Conservation (phyloP, 371 early-diverging fungal genomes). For the Lichtheimia ornata region DNA sequence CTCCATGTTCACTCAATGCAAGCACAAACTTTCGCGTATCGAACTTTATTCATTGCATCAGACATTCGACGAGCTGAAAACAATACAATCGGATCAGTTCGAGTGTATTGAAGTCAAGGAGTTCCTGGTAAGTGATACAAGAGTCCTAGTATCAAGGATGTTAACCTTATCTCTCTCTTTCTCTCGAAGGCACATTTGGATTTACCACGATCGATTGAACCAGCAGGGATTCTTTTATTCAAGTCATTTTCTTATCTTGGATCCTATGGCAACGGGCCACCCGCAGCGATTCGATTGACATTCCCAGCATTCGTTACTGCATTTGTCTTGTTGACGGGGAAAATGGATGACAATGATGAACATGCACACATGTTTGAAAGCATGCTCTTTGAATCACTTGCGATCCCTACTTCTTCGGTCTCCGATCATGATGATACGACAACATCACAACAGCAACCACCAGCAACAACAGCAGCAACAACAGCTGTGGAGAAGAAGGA, state of each 20-base stretch:
- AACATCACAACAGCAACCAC: slow-evolving; percentile 6
- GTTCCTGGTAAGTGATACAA: slow-evolving; percentile 35
- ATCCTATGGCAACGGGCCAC: slow-evolving; percentile 31
- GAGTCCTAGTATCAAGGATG: background rate
- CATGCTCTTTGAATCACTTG: slow-evolving; percentile 46
- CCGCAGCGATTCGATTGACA: slow-evolving; percentile 24
- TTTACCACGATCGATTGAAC: slow-evolving; percentile 36
- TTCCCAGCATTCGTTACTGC: slow-evolving; percentile 44
- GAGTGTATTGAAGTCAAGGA: slow-evolving; percentile 44
- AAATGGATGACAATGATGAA: slow-evolving; percentile 34
- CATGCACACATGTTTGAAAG: slow-evolving; percentile 25
- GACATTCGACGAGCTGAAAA: slow-evolving; percentile 36
- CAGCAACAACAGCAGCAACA: background rate
- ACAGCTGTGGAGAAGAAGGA: background rate
- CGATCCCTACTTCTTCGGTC: slow-evolving; percentile 18
- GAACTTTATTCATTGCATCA: slow-evolving; percentile 36
- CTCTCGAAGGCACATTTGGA: slow-evolving; percentile 34
- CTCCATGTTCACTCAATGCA: slow-evolving; percentile 1
- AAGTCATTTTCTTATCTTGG: slow-evolving; percentile 50
- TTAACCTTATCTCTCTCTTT: background rate
- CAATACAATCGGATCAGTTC: slow-evolving; percentile 31
- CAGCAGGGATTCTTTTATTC: slow-evolving; percentile 44
- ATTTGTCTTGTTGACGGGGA: slow-evolving; percentile 36
- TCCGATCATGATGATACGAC: too few species aligned
- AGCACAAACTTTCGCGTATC: slow-evolving; percentile 23